phyloP scores from a whole-genome alignment of 177 flowering plant genomes.

The Vitis hybrid region DNA sequence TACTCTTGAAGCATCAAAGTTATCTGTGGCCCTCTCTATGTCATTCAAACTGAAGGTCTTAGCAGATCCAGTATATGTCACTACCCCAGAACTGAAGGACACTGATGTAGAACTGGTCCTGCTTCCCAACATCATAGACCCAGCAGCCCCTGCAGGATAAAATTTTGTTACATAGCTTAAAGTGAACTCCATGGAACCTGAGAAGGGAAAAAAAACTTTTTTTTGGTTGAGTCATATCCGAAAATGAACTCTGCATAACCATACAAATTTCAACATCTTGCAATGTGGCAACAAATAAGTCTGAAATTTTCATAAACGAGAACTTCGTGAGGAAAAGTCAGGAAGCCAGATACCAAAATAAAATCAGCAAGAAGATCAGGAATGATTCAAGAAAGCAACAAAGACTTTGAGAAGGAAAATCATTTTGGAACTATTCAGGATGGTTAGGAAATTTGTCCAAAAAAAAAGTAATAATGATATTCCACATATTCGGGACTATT shows the following conservation, averaged over 20 bases:
- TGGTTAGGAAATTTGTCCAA: no score
- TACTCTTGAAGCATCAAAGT: conserved; percentile 46
- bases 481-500: no score
- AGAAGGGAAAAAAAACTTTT: no score
- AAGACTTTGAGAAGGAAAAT: not conserved
- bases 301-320: not conserved
- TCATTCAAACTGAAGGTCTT: conserved; percentile 45
- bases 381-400: not conserved
- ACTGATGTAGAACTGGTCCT: conserved; percentile 32
- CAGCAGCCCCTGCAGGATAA: conserved; percentile 28
- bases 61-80: conserved; percentile 48
- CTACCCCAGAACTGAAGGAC: conserved; percentile 34
- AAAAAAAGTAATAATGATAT: no score
- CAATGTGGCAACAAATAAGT: not conserved
- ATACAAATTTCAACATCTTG: not conserved
- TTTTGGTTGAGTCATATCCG: no score
- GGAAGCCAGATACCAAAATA: not conserved
- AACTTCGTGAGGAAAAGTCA: not conserved
- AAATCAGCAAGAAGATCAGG: not conserved
- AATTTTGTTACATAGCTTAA: not conserved
- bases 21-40: conserved; percentile 52
- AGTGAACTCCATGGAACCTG: not conserved
- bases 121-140: conserved; percentile 28
- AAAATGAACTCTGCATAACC: not conserved
- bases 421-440: no score